A percentile compares a stretch with the other conserved stretches of the same genome.
Evolutionary conservation across 1,284 basidiomycete species (phyloP).

Genomic region (Cryptococcus neoformans): DNA sequence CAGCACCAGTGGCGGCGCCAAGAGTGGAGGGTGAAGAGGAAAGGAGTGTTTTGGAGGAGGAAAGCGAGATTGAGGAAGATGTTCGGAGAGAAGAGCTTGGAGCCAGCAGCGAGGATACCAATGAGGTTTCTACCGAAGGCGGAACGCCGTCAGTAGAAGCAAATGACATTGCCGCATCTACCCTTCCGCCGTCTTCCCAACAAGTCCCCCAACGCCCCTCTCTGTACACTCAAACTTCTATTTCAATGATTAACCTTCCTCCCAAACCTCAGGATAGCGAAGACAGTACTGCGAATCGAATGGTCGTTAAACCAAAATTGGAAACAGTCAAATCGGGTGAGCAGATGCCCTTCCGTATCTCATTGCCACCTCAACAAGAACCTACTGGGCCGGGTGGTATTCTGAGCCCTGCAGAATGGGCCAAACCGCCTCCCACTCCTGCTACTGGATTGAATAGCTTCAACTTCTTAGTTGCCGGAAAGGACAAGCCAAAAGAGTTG

Average conservation of each 20-base stretch:
- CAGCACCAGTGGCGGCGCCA: neutral
- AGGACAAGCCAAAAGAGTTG: constrained; percentile 15
- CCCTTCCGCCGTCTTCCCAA: neutral
- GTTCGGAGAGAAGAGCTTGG: constrained; percentile 11
- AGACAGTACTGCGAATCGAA: neutral
- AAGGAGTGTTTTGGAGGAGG: neutral
- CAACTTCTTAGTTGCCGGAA: constrained; percentile 17
- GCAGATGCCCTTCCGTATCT: constrained; percentile 12
- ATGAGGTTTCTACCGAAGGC: constrained; percentile 10
- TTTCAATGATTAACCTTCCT: constrained; percentile 56
- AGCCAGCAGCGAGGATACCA: constrained; percentile 9
- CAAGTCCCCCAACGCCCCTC: constrained; percentile 49
- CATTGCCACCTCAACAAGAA: neutral
- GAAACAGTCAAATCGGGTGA: constrained; percentile 23
- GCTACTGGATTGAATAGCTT: constrained; percentile 30
- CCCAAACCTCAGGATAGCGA: constrained; percentile 12
- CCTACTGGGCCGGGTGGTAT: neutral
- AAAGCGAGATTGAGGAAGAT: constrained; percentile 1
- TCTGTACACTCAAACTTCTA: constrained; percentile 63
- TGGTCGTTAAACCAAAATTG: constrained; percentile 13
- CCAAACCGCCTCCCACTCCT: constrained; percentile 42
- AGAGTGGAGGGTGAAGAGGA: neutral
- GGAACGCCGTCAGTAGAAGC: constrained; percentile 4
- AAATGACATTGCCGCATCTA: neutral
- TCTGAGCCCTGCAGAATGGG: constrained; percentile 27